These are phyloP conservation scores for Somion occarium DNA, from an alignment of 1,284 basidiomycete species.

Conservation along the genomic window DNA sequence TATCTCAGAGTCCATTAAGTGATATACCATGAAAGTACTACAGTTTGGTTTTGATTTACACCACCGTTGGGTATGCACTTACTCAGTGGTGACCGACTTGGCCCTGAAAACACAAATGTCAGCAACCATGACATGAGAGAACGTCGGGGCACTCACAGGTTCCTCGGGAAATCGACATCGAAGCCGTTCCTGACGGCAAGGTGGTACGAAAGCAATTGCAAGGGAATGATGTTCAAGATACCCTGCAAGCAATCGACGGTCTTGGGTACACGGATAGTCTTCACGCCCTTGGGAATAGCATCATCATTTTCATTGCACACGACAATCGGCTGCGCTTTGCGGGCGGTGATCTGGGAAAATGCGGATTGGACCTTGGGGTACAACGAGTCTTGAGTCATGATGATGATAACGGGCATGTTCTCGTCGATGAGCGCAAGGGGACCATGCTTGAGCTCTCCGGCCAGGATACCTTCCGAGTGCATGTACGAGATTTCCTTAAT, in stretches of 20 bases:
- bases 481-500: constrained; percentile 99
- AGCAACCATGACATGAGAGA: constrained; percentile 13
- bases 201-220: constrained; percentile 96
- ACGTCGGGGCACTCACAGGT: constrained; percentile 58
- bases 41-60: not conserved
- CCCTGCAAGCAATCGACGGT: constrained; percentile 97
- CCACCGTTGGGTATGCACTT: constrained; percentile 25
- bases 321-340: constrained; percentile 94
- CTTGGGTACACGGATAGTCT: constrained; percentile 90
- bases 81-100: constrained; percentile 83
- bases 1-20: not conserved
- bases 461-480: constrained; percentile 93
- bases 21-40: not conserved
- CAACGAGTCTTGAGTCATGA: constrained; percentile 98
- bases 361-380: constrained; percentile 99
- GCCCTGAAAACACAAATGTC: constrained; percentile 43
- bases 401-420: constrained; percentile 96
- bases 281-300: constrained; percentile 68
- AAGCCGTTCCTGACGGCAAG: constrained; percentile 93
- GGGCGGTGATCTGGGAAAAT: constrained; percentile 93
- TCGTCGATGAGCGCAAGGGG: constrained; percentile 97
- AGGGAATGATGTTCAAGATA: constrained; percentile 92
- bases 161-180: constrained; percentile 98
- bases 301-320: constrained; percentile 95
- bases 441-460: constrained; percentile 98